Conservation (phyloP, 1,284 basidiomycete species). For the Veloboletus limbatus region DNA sequence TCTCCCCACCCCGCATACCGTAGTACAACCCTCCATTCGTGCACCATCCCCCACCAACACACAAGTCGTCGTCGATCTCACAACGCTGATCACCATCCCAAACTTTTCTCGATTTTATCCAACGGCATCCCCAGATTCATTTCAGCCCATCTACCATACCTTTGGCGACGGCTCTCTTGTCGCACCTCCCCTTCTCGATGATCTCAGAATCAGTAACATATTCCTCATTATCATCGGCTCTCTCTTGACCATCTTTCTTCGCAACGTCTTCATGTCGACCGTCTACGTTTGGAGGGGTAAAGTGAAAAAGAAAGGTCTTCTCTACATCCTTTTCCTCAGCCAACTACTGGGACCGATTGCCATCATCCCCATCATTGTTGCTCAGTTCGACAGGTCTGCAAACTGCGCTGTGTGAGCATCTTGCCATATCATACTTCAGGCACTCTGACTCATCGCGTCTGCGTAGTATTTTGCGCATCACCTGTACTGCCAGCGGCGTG, state of each 20-base stretch:
- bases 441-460: background rate
- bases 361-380: conserved; percentile 43
- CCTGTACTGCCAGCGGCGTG: conserved; percentile 36
- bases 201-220: conserved; percentile 42
- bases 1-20: background rate
- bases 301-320: conserved; percentile 62
- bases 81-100: conserved; percentile 49
- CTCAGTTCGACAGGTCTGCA: conserved; percentile 43
- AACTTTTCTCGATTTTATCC: conserved; percentile 47
- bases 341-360: conserved; percentile 52
- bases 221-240: conserved; percentile 48
- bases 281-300: conserved; percentile 53
- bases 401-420: conserved; percentile 39
- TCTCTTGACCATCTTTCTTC: conserved; percentile 50
- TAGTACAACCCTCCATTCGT: background rate
- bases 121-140: conserved; percentile 40
- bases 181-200: conserved; percentile 44
- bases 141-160: conserved; percentile 47
- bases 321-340: conserved; percentile 53
- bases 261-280: conserved; percentile 51
- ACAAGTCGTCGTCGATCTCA: conserved; percentile 47
- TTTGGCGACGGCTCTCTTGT: conserved; percentile 60
- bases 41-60: conserved; percentile 19
- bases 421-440: background rate
- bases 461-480: conserved; percentile 41